A percentile compares a stretch with the other conserved stretches of the same genome.
These are phyloP conservation scores for Cunninghamia lanceolata DNA, from an alignment of 75 land plant genomes.

Conservation along the genomic window DNA sequence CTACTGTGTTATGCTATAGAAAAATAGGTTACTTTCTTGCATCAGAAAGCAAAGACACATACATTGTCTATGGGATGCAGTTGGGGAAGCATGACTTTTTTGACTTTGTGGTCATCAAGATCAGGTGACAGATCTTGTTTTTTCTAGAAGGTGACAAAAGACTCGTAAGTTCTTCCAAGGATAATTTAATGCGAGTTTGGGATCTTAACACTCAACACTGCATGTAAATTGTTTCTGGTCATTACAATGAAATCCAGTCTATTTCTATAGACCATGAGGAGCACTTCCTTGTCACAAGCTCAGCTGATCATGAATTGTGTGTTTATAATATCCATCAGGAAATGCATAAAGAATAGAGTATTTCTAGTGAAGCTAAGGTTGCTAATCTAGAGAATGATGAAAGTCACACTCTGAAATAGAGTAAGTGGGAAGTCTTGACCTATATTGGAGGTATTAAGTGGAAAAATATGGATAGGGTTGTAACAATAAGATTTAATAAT, in stretches of 20 bases:
- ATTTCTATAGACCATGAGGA: constrained; percentile 79
- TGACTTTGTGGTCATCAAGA: constrained; percentile 89
- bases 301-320: constrained; percentile 78
- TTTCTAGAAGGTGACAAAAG: constrained; percentile 75
- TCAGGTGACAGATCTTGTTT: constrained; percentile 97
- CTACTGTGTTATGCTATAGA: constrained; percentile 68
- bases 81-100: constrained; percentile 88
- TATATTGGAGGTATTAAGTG: constrained; percentile 76
- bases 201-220: constrained; percentile 90
- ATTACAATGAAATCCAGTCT: constrained; percentile 95
- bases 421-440: constrained; percentile 77
- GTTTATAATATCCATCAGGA: constrained; percentile 57
- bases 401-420: too few species aligned
- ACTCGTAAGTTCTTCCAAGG: constrained; percentile 90
- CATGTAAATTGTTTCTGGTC: constrained; percentile 82
- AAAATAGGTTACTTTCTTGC: constrained; percentile 82
- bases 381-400: too few species aligned
- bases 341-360: too few species aligned
- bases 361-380: too few species aligned
- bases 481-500: constrained; percentile 68
- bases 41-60: constrained; percentile 94
- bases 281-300: constrained; percentile 76
- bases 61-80: constrained; percentile 95
- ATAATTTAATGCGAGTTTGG: constrained; percentile 90
- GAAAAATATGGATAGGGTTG: constrained; percentile 79